Conservation (phyloP, 1,284 basidiomycete genomes). For the Pascua guehoae region DNA sequence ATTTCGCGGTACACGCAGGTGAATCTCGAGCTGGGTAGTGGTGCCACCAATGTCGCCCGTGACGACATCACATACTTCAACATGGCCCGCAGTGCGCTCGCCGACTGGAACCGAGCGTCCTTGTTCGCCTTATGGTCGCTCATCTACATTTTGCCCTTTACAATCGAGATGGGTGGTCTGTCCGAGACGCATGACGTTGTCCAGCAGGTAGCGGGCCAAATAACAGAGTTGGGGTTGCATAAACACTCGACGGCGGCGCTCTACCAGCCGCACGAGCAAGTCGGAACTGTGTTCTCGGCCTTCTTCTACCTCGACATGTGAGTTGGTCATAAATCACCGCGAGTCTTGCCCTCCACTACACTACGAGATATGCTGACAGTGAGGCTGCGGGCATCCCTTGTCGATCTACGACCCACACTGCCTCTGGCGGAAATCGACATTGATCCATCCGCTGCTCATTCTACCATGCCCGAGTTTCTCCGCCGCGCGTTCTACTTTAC, state of each 20-base stretch:
- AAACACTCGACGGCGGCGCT: slow-evolving; percentile 18
- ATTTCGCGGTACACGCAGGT: slow-evolving; percentile 17
- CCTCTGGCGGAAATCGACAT: slow-evolving; percentile 25
- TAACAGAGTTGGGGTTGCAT: slow-evolving; percentile 25
- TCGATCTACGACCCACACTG: slow-evolving; percentile 19
- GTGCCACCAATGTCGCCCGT: neutral
- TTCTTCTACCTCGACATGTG: slow-evolving; percentile 29
- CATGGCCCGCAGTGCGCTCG: slow-evolving; percentile 20
- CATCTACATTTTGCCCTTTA: slow-evolving; percentile 23
- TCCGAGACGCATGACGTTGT: slow-evolving; percentile 21
- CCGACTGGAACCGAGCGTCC: slow-evolving; percentile 22
- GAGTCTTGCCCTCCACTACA: neutral
- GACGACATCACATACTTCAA: slow-evolving; percentile 33
- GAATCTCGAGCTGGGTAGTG: neutral
- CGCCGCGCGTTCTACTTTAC: slow-evolving; percentile 13
- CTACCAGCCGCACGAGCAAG: slow-evolving; percentile 25
- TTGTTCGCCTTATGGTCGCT: slow-evolving; percentile 24
- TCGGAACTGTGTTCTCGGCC: slow-evolving; percentile 18
- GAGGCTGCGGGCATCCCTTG: slow-evolving; percentile 22
- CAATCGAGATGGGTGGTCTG: slow-evolving; percentile 19
- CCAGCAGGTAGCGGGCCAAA: slow-evolving; percentile 27
- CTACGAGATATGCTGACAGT: neutral
- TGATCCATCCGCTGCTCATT: slow-evolving; percentile 10
- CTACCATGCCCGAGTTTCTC: slow-evolving; percentile 11
- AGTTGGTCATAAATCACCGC: neutral